Base-by-base conservation (phyloP, 805 yeast genomes). In the Metschnikowia borealis region DNA sequence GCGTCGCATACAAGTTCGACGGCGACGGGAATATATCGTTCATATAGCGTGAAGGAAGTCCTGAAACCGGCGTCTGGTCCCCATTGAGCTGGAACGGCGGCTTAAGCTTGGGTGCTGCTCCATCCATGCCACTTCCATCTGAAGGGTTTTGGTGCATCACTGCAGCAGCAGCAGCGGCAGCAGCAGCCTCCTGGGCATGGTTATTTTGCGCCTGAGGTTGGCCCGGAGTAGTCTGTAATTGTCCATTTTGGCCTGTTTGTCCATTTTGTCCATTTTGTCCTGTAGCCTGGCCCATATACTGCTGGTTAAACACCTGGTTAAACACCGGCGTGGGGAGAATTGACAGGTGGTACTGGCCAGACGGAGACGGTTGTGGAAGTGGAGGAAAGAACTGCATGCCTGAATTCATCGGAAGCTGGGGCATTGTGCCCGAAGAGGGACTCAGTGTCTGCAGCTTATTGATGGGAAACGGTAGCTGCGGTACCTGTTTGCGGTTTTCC, bases 1-100 rank as follows among this genome's bases (percentile, higher is more conserved):
- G 77, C 2, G 81, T 75, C 6, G 83, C 79, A 59, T 85, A 87
- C 57, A 83, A 82, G 54, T 80, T 85, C n/a, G 83, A 79, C 0
- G 96, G 96, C 5, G 92, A 85, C 31, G 90, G 91, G 59, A 88
- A 82, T 62, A 85, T 71, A 58, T 87, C 95, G 51, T 78, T 78
- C 38, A 86, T 81, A 58, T 83, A 87, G 46, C 86, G 74, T 2
- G 87, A 80, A 2, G 95, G 91, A 21, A 87, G 68, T 0, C 82
- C 84, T 6, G 85, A 85, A 2, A 85, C 65, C 3, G 91, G 89
- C 0, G 90, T 83, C 53, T 85, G 89, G 37, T 84, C 89, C 11
- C 84, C 72, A 23, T 60, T 63, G 17, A 36, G 47, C 48, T 49
- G 59, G 35, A 56, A 40, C 15, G 60, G 57, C 21, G 60, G 59